Conservation (phyloP, 2,329 filamentous ascomycete genomes). For the Colletotrichum abscissum region DNA sequence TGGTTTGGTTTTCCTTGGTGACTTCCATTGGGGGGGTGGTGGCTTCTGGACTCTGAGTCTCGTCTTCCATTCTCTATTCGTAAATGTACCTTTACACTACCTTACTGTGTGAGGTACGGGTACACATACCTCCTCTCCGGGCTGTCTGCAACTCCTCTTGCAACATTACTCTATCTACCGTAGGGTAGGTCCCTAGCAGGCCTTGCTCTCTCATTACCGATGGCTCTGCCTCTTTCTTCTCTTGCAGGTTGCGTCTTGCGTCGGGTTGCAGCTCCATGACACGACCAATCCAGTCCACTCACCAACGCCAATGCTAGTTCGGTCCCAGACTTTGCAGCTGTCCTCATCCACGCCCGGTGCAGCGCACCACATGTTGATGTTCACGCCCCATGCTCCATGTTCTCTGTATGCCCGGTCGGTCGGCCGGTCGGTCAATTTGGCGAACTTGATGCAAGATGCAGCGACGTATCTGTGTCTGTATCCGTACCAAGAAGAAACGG, state of each 20-base stretch:
- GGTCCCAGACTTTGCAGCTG: background rate
- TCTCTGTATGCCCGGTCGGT: background rate
- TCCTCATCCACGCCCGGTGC: background rate
- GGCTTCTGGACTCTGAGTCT: background rate
- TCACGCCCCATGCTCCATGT: background rate
- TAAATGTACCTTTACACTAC: too few species aligned
- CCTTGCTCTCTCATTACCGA: background rate
- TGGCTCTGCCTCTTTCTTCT: background rate
- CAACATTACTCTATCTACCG: too few species aligned
- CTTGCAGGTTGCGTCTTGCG: background rate
- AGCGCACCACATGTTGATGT: background rate
- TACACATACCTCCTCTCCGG: too few species aligned
- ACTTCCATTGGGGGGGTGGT: background rate
- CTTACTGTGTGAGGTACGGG: too few species aligned
- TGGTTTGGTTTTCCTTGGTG: background rate
- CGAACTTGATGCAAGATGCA: background rate
- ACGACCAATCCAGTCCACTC: slow-evolving; percentile 5
- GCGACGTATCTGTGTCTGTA: background rate
- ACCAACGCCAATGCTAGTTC: slow-evolving; percentile 4
- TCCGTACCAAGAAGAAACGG: background rate
- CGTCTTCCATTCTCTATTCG: background rate
- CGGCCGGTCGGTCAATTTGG: background rate
- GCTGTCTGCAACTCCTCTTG: too few species aligned
- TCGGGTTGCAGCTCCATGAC: slow-evolving; percentile 17
- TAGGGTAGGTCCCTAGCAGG: background rate